Percentiles rank a stretch among this genome's conserved stretches.
Conservation (phyloP, 2,329 filamentous ascomycete species). For the Graphilbum fragrans region DNA sequence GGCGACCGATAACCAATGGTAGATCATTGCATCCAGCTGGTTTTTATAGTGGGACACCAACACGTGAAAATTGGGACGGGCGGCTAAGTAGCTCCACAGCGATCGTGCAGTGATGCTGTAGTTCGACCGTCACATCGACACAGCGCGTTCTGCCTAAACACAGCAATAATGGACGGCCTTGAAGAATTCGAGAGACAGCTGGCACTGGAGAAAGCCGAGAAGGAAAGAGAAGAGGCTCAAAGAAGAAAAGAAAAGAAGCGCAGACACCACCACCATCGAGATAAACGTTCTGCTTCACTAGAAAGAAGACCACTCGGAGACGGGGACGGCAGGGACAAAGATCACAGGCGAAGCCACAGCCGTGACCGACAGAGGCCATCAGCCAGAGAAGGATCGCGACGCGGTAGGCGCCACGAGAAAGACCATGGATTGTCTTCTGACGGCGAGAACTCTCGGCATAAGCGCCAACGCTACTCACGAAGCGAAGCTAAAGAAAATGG, state of each 20-base stretch:
- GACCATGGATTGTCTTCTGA: constrained; percentile 14
- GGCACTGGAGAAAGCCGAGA: constrained; percentile 15
- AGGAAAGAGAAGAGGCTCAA: constrained; percentile 10
- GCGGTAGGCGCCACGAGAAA: not conserved
- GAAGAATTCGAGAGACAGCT: constrained; percentile 25
- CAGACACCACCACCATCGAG: constrained; percentile 7
- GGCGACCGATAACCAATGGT: too few species aligned
- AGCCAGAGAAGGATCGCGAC: constrained; percentile 12
- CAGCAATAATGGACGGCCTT: constrained; percentile 14
- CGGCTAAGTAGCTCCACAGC: too few species aligned
- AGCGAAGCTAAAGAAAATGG: constrained; percentile 27
- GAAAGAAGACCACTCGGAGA: not conserved
- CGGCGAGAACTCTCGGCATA: constrained; percentile 47
- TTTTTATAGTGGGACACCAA: too few species aligned
- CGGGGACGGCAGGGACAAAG: constrained; percentile 7
- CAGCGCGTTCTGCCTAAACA: too few species aligned
- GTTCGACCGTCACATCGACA: too few species aligned
- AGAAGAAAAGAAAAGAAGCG: constrained; percentile 13
- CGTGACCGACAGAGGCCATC: constrained; percentile 12
- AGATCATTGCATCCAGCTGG: too few species aligned
- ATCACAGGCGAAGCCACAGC: constrained; percentile 15
- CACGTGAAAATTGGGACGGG: not conserved
- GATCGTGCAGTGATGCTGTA: too few species aligned
- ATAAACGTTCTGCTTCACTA: constrained; percentile 8
- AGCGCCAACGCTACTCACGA: constrained; percentile 46